Conservation (phyloP, 768 basidiomycete genomes). For the Pleurotus salmoneostramineus region DNA sequence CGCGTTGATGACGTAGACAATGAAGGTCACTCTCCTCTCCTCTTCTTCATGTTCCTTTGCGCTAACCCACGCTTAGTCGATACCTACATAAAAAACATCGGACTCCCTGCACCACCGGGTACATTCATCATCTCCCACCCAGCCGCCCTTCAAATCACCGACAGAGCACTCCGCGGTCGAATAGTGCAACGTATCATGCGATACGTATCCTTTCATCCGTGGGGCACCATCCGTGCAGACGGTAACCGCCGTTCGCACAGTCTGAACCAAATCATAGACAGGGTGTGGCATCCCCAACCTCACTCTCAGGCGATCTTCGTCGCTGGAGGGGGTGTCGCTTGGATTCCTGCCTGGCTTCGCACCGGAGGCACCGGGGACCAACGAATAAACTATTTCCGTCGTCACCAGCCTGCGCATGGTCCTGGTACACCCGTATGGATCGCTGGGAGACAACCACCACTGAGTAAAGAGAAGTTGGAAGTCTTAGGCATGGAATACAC, state of each 20-base stretch:
- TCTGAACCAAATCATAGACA: conserved; percentile 41
- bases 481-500: conserved; percentile 18
- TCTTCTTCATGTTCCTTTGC: conserved; percentile 5
- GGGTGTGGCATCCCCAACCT: conserved; percentile 40
- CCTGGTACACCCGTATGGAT: conserved; percentile 51
- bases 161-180: conserved; percentile 32
- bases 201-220: conserved; percentile 68
- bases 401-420: background rate
- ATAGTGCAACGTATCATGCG: conserved; percentile 58
- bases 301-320: conserved; percentile 32
- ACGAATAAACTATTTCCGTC: conserved; percentile 14
- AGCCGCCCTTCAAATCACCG: conserved; percentile 26
- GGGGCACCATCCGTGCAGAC: conserved; percentile 70
- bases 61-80: conserved; percentile 30
- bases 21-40: conserved; percentile 30
- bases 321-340: conserved; percentile 61
- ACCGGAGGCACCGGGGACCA: conserved; percentile 16
- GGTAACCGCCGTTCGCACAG: conserved; percentile 45
- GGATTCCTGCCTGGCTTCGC: conserved; percentile 48
- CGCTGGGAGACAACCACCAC: conserved; percentile 53
- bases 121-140: conserved; percentile 44
- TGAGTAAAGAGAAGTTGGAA: conserved; percentile 25
- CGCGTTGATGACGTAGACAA: conserved; percentile 36
- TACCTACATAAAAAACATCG: conserved; percentile 28
- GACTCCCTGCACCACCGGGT: conserved; percentile 41